A percentile compares a stretch with the other conserved stretches of the same genome.
Conservation (phyloP, 164 flowering plant species). For the Vitis riparia region DNA sequence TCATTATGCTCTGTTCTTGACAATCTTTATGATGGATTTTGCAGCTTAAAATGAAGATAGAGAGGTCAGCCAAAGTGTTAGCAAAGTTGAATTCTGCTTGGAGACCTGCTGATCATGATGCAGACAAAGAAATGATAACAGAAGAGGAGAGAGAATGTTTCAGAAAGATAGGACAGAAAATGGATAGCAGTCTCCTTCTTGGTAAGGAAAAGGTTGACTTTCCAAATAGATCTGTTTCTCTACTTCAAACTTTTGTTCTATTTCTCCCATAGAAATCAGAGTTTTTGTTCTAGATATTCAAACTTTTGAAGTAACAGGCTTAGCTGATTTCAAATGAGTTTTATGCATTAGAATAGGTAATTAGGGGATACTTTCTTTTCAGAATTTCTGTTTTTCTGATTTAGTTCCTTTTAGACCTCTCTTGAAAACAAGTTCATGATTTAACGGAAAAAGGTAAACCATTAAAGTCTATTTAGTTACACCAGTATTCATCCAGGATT, state of each 20-base stretch:
- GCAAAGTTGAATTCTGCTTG: slow-evolving; percentile 52
- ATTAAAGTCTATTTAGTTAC: background rate
- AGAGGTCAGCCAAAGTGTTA: slow-evolving; percentile 52
- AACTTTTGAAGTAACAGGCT: background rate
- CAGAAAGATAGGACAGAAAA: slow-evolving; percentile 61
- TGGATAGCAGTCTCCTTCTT: slow-evolving; percentile 59
- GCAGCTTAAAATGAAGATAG: slow-evolving; percentile 80
- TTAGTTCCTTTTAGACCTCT: too few relatives aligned
- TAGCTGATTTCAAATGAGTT: background rate
- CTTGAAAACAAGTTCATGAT: too few relatives aligned
- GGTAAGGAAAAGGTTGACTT: slow-evolving; percentile 43
- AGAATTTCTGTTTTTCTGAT: too few relatives aligned
- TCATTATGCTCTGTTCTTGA: slow-evolving; percentile 2
- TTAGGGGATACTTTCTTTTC: too few relatives aligned
- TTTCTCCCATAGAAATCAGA: background rate
- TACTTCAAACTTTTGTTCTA: background rate
- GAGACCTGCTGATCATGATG: slow-evolving; percentile 45
- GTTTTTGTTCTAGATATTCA: background rate
- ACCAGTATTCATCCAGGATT: background rate
- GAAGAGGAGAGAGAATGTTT: slow-evolving; percentile 78
- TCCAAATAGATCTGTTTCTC: background rate
- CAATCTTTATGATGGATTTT: slow-evolving; percentile 4
- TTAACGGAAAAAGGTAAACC: too few relatives aligned
- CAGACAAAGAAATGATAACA: slow-evolving; percentile 72
- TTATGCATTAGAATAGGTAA: background rate